A percentile compares a stretch with the other conserved stretches of the same genome.
These are phyloP conservation scores for Nothophaeocryptopus gaeumannii DNA, from an alignment of 2,329 filamentous ascomycete species.

Conservation along the genomic window DNA sequence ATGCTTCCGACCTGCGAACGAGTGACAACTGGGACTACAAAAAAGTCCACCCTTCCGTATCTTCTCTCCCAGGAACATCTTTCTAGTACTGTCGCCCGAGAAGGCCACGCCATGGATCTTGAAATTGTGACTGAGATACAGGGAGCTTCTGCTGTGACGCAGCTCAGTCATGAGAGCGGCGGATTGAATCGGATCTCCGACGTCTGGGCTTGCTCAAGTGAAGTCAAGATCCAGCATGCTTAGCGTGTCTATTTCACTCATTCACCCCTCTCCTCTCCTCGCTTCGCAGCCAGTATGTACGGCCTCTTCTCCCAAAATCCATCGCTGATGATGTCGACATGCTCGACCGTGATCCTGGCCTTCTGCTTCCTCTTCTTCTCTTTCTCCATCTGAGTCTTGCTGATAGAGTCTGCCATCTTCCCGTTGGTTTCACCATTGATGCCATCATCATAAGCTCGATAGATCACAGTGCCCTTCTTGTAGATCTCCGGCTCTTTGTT, in stretches of 20 bases:
- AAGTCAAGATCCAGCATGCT: too few relatives aligned
- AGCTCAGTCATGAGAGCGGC: too few relatives aligned
- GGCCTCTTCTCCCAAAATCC: constrained; percentile 87
- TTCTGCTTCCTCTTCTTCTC: constrained; percentile 78
- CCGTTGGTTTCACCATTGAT: not conserved
- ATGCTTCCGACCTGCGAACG: too few relatives aligned
- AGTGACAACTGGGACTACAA: too few relatives aligned
- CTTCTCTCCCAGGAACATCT: too few relatives aligned
- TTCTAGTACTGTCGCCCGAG: too few relatives aligned
- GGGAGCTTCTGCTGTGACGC: too few relatives aligned
- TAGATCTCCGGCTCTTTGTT: constrained; percentile 93
- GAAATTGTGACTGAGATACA: too few relatives aligned
- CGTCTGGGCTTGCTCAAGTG: too few relatives aligned
- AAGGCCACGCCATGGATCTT: too few relatives aligned
- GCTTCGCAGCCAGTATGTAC: constrained; percentile 55
- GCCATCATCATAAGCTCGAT: constrained; percentile 52
- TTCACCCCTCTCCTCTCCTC: constrained; percentile 3
- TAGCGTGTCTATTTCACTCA: not conserved
- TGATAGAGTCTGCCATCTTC: constrained; percentile 12
- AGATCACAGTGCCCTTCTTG: constrained; percentile 89
- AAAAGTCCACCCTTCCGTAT: too few relatives aligned
- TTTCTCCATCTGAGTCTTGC: constrained; percentile 76
- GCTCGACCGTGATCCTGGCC: constrained; percentile 75
- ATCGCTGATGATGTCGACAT: constrained; percentile 92
- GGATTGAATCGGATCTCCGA: too few relatives aligned